Evolutionary conservation across 2,329 filamentous ascomycete genomes (phyloP).

Genomic region (Fusarium gaditjirri): DNA sequence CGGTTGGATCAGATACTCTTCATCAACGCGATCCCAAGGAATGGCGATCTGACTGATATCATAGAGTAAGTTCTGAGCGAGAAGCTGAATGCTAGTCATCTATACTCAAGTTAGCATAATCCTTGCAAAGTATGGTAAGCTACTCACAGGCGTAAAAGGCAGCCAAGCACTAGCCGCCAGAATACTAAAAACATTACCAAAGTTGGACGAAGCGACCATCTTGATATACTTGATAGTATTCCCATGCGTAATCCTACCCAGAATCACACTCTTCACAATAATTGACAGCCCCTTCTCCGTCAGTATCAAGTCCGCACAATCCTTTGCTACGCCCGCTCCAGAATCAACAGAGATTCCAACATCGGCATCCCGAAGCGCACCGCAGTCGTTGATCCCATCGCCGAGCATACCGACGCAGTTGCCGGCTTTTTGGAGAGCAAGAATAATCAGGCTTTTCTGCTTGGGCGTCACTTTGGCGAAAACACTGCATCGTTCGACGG

Average conservation of each 20-base stretch:
- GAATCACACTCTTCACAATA: background rate
- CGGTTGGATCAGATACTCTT: background rate
- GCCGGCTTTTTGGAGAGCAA: background rate
- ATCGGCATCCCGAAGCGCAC: background rate
- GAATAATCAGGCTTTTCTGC: background rate
- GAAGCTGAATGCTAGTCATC: constrained; percentile 1
- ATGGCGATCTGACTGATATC: constrained; percentile 7
- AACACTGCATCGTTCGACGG: background rate
- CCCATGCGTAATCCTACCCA: background rate
- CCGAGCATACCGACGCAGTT: constrained; percentile 4
- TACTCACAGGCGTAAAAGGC: background rate
- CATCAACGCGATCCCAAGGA: constrained; percentile 2
- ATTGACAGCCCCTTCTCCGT: background rate
- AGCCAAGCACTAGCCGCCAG: constrained; percentile 2
- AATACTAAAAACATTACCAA: constrained; percentile 8
- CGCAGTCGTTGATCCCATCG: background rate
- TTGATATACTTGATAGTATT: constrained; percentile 10
- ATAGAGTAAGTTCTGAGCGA: background rate
- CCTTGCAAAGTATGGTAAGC: fast-evolving
- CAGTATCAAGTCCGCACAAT: constrained; percentile 2
- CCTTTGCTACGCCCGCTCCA: background rate
- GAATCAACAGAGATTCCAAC: constrained; percentile 7
- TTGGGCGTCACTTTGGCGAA: constrained; percentile 5
- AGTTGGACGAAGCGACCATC: constrained; percentile 2
- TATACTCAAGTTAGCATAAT: background rate